Conservation (phyloP, 805 yeast species). For the Monosporozyma solicola region DNA sequence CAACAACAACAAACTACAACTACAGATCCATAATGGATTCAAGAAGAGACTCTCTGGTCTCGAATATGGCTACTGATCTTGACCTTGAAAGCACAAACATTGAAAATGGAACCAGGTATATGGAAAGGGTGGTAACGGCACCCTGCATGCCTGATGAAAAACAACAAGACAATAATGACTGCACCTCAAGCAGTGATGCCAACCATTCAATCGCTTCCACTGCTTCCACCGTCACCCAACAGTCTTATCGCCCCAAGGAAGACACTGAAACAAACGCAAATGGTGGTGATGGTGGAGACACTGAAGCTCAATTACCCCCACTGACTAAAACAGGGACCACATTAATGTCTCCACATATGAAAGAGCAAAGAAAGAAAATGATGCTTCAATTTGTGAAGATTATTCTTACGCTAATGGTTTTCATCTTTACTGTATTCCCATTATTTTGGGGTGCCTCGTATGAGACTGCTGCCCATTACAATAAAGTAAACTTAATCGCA, state of each 20-base stretch:
- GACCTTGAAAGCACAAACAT: too few species aligned
- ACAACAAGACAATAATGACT: background rate
- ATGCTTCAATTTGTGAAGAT: slow-evolving; percentile 5
- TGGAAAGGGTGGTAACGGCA: background rate
- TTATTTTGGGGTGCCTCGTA: slow-evolving; percentile 33
- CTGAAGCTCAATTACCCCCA: slow-evolving; percentile 26
- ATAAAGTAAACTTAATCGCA: slow-evolving; percentile 3
- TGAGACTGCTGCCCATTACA: slow-evolving; percentile 14
- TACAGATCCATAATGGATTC: background rate
- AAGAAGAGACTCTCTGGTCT: background rate
- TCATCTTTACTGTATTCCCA: slow-evolving; percentile 16
- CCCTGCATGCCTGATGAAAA: background rate
- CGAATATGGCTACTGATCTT: background rate
- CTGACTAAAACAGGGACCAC: background rate
- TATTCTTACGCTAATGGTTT: slow-evolving; percentile 12
- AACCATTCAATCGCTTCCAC: background rate
- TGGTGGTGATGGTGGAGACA: background rate
- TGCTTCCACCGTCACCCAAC: background rate
- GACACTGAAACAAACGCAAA: too few species aligned
- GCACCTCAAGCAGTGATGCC: background rate
- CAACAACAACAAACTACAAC: too few species aligned
- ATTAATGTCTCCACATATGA: slow-evolving; percentile 8
- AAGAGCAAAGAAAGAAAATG: slow-evolving; percentile 5
- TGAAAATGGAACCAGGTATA: background rate
- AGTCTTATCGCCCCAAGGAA: background rate